Evolutionary conservation across 371 early-diverging fungal genomes (phyloP).

Genomic region (Conidiobolus incongruus): DNA sequence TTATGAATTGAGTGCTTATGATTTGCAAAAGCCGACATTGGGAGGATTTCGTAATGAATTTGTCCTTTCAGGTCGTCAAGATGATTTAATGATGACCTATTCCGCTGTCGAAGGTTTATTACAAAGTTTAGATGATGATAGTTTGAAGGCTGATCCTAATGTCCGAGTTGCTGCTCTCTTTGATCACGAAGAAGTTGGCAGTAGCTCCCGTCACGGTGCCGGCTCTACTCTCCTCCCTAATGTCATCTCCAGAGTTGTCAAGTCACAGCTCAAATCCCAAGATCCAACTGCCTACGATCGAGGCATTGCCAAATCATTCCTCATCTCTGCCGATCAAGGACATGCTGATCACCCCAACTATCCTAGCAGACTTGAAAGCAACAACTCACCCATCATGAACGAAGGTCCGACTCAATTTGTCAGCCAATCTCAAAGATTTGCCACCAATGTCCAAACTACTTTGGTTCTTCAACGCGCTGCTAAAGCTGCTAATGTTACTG

Average conservation of each 20-base stretch:
- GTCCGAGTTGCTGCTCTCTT: constrained; percentile 77
- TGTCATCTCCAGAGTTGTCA: constrained; percentile 23
- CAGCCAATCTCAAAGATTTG: constrained; percentile 90
- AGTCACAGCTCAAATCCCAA: no score
- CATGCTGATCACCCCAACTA: constrained; percentile 85
- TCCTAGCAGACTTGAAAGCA: constrained; percentile 60
- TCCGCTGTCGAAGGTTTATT: constrained; percentile 20
- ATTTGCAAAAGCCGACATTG: constrained; percentile 52
- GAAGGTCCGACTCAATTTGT: constrained; percentile 88
- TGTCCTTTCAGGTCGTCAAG: constrained; percentile 77
- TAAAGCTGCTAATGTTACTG: constrained; percentile 38
- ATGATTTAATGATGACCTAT: constrained; percentile 87
- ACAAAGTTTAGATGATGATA: constrained; percentile 9
- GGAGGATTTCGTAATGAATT: constrained; percentile 83
- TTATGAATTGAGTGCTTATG: constrained; percentile 87
- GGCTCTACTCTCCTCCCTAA: constrained; percentile 57
- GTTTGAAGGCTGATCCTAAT: constrained; percentile 34
- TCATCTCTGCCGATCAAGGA: constrained; percentile 87
- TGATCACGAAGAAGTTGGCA: constrained; percentile 95
- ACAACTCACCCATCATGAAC: constrained; percentile 80
- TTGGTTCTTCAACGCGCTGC: constrained; percentile 60
- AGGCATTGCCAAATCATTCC: constrained; percentile 54
- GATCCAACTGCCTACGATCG: constrained; percentile 60
- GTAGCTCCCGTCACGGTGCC: constrained; percentile 78
- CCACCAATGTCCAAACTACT: constrained; percentile 76